Evolutionary conservation across 2,329 filamentous ascomycete genomes (phyloP), one percentile per base, ranked within the genome.

Genomic region (Microsporum canis): DNA sequence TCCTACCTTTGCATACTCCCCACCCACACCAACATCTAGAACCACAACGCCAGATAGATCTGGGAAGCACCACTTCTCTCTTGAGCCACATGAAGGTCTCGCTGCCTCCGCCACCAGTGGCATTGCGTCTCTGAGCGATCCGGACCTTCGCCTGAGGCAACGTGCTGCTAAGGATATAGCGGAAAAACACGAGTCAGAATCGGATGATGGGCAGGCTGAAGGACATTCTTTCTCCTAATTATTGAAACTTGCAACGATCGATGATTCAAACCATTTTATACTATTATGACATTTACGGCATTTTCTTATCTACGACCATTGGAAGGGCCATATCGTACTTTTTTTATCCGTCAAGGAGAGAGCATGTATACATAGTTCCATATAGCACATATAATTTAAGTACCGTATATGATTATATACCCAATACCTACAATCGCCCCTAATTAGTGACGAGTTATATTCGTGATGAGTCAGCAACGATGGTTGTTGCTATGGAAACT

Each of bases 1-100:
- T 60, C 72, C 73, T 5, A 70, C 65, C 1, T 68, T 72, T 56
- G 66, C 70, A 1, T 76, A 76, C 63, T 68, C 71, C 7, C 74
- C 75, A 10, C 74, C 73, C 7, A 77, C 74, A 5, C 74, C 75
- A 3, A 70, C 68, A 0, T 76, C 73, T 0, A 69, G 69, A n/a
- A 43, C 57, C 41, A 43, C 58, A 10, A 58, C 36, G n/a, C 59
- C 57, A 8, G 51, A 55, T n/a, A 33, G 51, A 55, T 7, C 2
- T 36, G 29, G 12, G 17, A 55, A 55, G 17, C 14, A 5, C n/a
- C 31, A 12, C 3, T 34, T 55, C 14, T 23, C 51, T 23, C 3
- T 7, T 6, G 33, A 55, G 14, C 31, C 51, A 12, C 12, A 23
- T 7, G 14, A 12, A n/a, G 51, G 14, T 14, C 51, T 34, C 31